Conservation (phyloP, 2,329 filamentous ascomycete species). For the Aspergillus sclerotialis region DNA sequence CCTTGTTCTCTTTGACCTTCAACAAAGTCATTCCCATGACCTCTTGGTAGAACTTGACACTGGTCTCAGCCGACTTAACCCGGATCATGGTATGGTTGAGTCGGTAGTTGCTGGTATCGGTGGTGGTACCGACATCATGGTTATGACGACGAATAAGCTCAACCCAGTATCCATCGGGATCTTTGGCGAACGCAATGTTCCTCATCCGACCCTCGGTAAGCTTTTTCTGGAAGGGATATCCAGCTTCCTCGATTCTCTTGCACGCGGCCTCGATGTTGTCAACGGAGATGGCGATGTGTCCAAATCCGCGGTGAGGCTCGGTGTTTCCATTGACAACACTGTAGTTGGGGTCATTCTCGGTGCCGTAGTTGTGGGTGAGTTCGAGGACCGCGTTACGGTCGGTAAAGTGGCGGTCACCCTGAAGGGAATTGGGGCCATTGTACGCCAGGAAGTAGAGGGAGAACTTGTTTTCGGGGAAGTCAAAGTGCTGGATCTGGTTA, state of each 20-base stretch:
- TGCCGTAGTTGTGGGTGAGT: conserved; percentile 78
- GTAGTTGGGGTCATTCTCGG: conserved; percentile 75
- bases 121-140: conserved; percentile 63
- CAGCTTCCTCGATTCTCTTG: conserved; percentile 78
- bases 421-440: conserved; percentile 68
- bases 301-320: conserved; percentile 78
- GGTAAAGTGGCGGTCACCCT: conserved; percentile 64
- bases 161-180: conserved; percentile 76
- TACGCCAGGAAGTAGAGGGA: conserved; percentile 94
- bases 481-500: conserved; percentile 71
- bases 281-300: conserved; percentile 77
- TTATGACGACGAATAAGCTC: conserved; percentile 60
- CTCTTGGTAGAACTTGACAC: conserved; percentile 75
- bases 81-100: conserved; percentile 71
- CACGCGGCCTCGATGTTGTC: conserved; percentile 86
- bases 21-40: conserved; percentile 81
- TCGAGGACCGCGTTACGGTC: conserved; percentile 89
- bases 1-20: conserved; percentile 62
- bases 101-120: conserved; percentile 68
- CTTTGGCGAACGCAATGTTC: conserved; percentile 81
- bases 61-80: conserved; percentile 72
- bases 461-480: conserved; percentile 83
- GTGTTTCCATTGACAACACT: conserved; percentile 80
- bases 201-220: conserved; percentile 80
- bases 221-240: conserved; percentile 94